Evolutionary conservation across 148 eudicot species (phyloP).

Genomic region (Rhododendron henanense): DNA sequence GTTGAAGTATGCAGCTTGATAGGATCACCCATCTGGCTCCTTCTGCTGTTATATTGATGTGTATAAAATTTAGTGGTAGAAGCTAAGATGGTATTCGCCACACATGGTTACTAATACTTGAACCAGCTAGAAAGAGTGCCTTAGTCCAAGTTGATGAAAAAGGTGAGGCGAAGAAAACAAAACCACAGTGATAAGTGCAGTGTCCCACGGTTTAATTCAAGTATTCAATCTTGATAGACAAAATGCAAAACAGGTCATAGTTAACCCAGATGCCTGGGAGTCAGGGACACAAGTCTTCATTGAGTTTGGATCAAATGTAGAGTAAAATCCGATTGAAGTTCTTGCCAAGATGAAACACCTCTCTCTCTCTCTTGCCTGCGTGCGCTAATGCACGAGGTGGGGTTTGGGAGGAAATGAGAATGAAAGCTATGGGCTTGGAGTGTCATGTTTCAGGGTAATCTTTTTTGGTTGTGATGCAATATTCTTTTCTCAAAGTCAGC

Average conservation of each 20-base stretch:
- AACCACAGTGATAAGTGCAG: background rate
- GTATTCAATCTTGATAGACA: background rate
- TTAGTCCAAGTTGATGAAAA: background rate
- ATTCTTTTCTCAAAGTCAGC: background rate
- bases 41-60: background rate
- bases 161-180: background rate
- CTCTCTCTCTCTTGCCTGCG: background rate
- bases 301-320: background rate
- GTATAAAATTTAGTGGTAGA: background rate
- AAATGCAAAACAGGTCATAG: background rate
- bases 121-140: background rate
- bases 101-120: background rate
- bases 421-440: background rate
- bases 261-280: background rate
- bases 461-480: background rate
- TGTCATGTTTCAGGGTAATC: background rate
- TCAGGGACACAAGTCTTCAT: background rate
- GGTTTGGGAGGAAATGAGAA: background rate
- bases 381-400: background rate
- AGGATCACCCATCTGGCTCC: background rate
- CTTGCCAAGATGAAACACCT: background rate
- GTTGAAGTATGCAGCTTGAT: background rate
- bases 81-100: background rate
- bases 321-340: background rate
- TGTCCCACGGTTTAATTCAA: background rate